Base-by-base conservation (phyloP, 106 monocot species). In the Dioscorea dumetorum region DNA sequence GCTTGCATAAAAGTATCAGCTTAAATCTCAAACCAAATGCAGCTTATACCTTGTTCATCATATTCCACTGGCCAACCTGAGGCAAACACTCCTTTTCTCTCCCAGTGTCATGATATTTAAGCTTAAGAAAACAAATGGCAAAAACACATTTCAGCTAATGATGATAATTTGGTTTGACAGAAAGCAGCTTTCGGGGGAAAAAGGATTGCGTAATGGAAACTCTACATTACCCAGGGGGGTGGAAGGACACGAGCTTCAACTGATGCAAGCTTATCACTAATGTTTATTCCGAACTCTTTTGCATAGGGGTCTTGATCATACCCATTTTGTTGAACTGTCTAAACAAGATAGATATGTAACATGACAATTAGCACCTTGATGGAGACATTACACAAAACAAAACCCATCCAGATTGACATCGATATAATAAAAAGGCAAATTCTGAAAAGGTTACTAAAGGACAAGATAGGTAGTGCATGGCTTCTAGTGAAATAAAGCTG, bases 51-150 rank as follows among this genome's bases (percentile, higher is more conserved):
- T 94, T 94, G 73, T 94, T 94, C 73, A 90, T 73, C 94, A 94
- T 94, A 77, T 94, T 94, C 94, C 94, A 94, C 33, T 94, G 94
- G 19, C 94, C 94, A 75, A 94, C 84, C 23, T 84, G 87, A 23
- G 94, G 94, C 70, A 94, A 74, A 48, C 94, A 94, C 61, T 94
- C 90, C 76, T 86, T 94, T 23, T 94, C 94, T 72, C 87, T 94
- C 49, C 94, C 94, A 73, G 73, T 63, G 50, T 94, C 94, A 74
- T 87, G 67, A 70, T 94, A 90, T 72, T 94, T 94, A 4, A 94
- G 80, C 94, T 94, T 57, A 31, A 68, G 7, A 24, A 73, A 58
- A 63, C 33, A 64, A 48, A 67, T n/a, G 35, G 18, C 12, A 72
- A n/a, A 23, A 64, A 70, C 0, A 12, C 22, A 58, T 21, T 28